Evolutionary conservation across 441 rosid genomes (phyloP), one percentile per base, ranked within the genome.

Genomic region (Mallotus repandus): DNA sequence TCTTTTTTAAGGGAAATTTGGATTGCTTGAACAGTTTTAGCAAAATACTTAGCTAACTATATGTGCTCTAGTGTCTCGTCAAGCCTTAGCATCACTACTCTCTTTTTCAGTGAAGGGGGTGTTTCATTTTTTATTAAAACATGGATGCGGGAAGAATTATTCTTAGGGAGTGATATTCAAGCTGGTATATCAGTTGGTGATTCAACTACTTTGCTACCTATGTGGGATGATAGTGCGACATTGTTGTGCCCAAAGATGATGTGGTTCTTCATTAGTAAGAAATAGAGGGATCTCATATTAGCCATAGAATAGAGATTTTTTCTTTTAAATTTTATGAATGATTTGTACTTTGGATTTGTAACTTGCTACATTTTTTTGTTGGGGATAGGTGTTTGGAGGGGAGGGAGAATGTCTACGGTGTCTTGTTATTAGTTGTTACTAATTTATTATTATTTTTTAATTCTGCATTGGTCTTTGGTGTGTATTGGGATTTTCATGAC

Each of bases 221-320:
- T 16, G 25, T 57, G 49, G 56, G 70, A 56, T 73, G 29, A 15
- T 58, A 46, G 43, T 49, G 32, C 50, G 54, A 19, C 52, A 69
- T 43, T 45, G 25, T 22, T 57, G 14, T 43, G 25, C 64, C 64
- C 49, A 53, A 9, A 13, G 21, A 66, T 48, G 43, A 38, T 38
- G 48, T 22, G 41, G 22, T 22, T 45, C 10, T n/a, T 35, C n/a
- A 41, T 68, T 52, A 15, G 4, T 35, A 18, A 41, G 45, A 35
- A 68, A 68, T 9, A 9, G 7, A 2, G 19, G 7, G 16, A 38
- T 12, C 29, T 25, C 29, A 25, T 25, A 25, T 1, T 25, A 25
- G 29, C 29, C 29, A 25, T 25, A 25, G 29, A 25, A 25, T 25
- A 35, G 25, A 41, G 12, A 11, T 48, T 68, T 53, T 68, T 22